Evolutionary conservation across 148 eudicot species (phyloP).

Genomic region (Silene latifolia): DNA sequence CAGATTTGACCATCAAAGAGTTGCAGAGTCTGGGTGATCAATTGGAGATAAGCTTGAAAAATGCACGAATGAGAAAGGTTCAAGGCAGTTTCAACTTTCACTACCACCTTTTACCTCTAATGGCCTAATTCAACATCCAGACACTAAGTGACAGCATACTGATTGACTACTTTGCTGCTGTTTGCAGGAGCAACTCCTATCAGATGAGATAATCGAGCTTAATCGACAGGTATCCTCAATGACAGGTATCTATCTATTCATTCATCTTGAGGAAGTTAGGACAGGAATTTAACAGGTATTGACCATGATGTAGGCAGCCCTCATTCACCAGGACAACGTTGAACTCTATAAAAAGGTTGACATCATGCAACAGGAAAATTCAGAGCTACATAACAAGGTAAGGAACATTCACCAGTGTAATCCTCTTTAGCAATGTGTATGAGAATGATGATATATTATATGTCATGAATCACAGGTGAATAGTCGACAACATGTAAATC

Average conservation of each 20-base stretch:
- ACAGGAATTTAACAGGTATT: constrained; percentile 16
- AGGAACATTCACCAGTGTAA: not conserved
- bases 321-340: constrained; percentile 60
- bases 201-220: constrained; percentile 57
- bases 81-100: not conserved
- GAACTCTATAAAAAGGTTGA: constrained; percentile 58
- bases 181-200: constrained; percentile 63
- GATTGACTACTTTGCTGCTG: constrained; percentile 19
- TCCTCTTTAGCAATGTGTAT: not conserved
- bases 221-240: constrained; percentile 44
- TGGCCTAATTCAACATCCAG: not conserved
- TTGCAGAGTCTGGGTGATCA: constrained; percentile 69
- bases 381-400: constrained; percentile 64
- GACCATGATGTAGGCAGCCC: constrained; percentile 43
- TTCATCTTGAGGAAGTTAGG: not conserved
- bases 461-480: constrained; percentile 37
- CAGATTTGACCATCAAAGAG: constrained; percentile 64
- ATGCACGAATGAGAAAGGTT: constrained; percentile 61
- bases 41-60: constrained; percentile 61
- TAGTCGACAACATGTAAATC: constrained; percentile 23
- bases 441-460: not conserved
- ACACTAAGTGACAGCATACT: not conserved
- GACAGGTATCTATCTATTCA: constrained; percentile 14
- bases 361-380: constrained; percentile 45
- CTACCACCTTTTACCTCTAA: not conserved